Base-by-base conservation (phyloP, 169 alveolate species). In the Cytauxzoon felis region DNA sequence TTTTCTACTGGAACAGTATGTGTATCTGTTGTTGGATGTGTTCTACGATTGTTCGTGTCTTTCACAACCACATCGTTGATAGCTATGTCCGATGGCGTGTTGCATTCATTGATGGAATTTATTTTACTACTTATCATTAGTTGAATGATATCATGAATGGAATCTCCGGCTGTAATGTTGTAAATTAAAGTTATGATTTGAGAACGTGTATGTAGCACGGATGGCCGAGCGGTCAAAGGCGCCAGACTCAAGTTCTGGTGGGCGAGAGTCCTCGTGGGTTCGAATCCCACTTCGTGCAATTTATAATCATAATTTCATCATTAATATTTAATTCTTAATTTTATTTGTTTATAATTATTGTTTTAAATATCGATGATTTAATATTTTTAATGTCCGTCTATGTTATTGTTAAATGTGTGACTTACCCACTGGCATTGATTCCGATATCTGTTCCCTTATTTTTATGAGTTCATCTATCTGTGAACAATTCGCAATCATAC, bases 221-320 rank as follows among this genome's bases (percentile, higher is more conserved):
- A 80, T 87, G 94, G 95, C 94, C 95, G 92, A 87, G 92, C 90
- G 92, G 92, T 87, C 92, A 80, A 87, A 87, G 92, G 92, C 92
- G 92, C 85, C 93, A 90, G 95, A 90, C 94, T 88, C 95, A 90
- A 88, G 93, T 76, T 82, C 94, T 88, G 91, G 88, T 90, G 95
- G 95, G 90, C 94, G 92, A 51, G 80, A 89, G 93, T 88, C 95
- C 96, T 94, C 96, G 96, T 92, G 96, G 96, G 96, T 92, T 92
- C 96, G 96, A 92, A 91, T 92, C 96, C 96, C 95, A 89, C 94
- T 80, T 88, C 94, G 90, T 89, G 95, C 95, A 90, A 61, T 19
- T 53, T 73, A 49, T 73, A 38, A 23, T 9, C 36, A n/a, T n/a
- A n/a, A n/a, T n/a, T n/a, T n/a, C n/a, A n/a, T n/a, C n/a, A n/a